These are phyloP conservation scores for Saccharomyces jurei DNA, from an alignment of 805 yeast species.

Conservation along the genomic window DNA sequence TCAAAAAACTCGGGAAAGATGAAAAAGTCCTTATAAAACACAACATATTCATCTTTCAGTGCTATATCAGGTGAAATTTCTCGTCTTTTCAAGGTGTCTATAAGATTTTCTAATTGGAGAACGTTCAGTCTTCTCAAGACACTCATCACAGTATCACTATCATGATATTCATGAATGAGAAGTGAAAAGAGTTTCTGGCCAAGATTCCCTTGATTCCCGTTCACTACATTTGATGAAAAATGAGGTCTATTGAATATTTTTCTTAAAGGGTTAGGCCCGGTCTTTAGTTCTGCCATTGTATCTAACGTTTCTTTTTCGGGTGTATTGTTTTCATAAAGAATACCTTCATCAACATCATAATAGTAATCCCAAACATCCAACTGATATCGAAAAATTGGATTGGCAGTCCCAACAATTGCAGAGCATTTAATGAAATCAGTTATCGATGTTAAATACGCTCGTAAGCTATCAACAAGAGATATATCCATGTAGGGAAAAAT, in stretches of 20 bases:
- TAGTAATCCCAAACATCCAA: slow-evolving; percentile 52
- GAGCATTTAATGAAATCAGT: slow-evolving; percentile 12
- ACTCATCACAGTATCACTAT: slow-evolving; percentile 20
- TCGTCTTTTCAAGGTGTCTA: slow-evolving; percentile 7
- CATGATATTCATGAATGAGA: slow-evolving; percentile 21
- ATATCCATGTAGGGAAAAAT: slow-evolving; percentile 56
- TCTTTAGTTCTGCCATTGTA: slow-evolving; percentile 8
- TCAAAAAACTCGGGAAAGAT: slow-evolving; percentile 30
- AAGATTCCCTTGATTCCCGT: not conserved
- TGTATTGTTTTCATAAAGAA: slow-evolving; percentile 22
- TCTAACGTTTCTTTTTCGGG: slow-evolving; percentile 2
- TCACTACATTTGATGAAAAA: not conserved
- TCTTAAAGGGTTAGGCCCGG: slow-evolving; percentile 7
- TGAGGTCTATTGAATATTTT: slow-evolving; percentile 8
- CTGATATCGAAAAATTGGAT: slow-evolving; percentile 51
- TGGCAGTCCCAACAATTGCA: slow-evolving; percentile 60
- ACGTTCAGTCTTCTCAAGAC: slow-evolving; percentile 28
- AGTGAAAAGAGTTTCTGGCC: slow-evolving; percentile 11
- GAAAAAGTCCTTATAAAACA: slow-evolving; percentile 27
- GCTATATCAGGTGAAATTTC: slow-evolving; percentile 15
- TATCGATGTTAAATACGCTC: slow-evolving; percentile 28
- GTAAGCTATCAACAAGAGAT: slow-evolving; percentile 44
- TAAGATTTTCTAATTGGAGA: slow-evolving; percentile 26
- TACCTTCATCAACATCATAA: slow-evolving; percentile 50
- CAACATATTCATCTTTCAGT: slow-evolving; percentile 27